Base-by-base conservation (phyloP, 129 eudicot genomes). In the Rutidosis leptorrhynchoides region DNA sequence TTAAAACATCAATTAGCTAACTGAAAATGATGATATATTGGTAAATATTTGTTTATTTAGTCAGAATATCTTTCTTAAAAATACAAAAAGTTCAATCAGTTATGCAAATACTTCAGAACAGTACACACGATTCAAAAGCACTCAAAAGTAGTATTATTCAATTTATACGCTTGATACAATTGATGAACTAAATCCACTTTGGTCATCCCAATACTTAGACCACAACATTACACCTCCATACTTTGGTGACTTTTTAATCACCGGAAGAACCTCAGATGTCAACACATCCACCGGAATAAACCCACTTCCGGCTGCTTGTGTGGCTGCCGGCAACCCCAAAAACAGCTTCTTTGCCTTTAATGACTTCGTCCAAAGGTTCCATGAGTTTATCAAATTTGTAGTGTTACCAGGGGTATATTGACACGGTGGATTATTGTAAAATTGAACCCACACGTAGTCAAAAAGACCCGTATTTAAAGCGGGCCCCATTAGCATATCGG, bases 161-260 rank as follows among this genome's bases (percentile, higher is more conserved):
- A 74, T 5, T 80, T 73, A 81, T 51, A 83, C 67, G 37, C 40
- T 21, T 33, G 78, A 51, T 63, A 33, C 72, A 64, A 89, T 83
- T 30, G 82, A 29, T 15, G 82, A 58, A 59, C 97, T 86, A 67
- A 73, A 90, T 4, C 83, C 87, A 75, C 83, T 74, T 65, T 70
- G 83, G 29, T 74, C 84, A 76, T 90, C 91, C 77, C 79, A 79
- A 37, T n/a, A 82, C 66, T 71, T 90, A 0, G 85, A 74, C 97
- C 95, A 90, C 32, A 90, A 76, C 97, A 90, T 86, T 21, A 86
- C 84, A 7, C 97, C 95, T 17, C 97, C 97, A 68, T 86, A 90
- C 63, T 83, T 90, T 4, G 74, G 61, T 3, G 92, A 80, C 58
- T 42, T 71, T 82, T 53, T 73, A 8, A 87, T 82, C 69, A 66